Conservation (phyloP, 2,329 filamentous ascomycete species). For the Sarocladiaceae sp. region DNA sequence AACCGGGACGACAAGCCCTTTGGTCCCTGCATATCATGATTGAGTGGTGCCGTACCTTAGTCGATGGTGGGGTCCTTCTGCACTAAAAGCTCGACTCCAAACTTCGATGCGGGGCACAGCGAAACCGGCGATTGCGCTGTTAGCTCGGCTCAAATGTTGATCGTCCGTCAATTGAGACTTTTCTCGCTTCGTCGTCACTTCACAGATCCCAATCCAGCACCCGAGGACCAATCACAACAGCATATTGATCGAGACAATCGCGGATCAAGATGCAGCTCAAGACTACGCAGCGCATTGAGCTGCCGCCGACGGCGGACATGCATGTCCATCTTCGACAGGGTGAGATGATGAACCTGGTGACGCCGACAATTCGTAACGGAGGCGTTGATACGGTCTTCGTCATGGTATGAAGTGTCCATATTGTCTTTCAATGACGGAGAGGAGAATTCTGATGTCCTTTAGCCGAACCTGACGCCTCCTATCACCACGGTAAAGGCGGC, state of each 20-base stretch:
- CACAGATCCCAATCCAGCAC: background rate
- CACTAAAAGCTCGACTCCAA: conserved; percentile 6
- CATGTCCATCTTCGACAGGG: conserved; percentile 67
- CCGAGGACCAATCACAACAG: background rate
- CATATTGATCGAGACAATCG: background rate
- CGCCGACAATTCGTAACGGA: conserved; percentile 46
- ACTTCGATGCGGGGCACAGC: conserved; percentile 6
- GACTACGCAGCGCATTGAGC: conserved; percentile 35
- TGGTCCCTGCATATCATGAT: too few species aligned
- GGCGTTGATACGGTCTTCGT: conserved; percentile 60
- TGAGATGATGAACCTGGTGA: conserved; percentile 53
- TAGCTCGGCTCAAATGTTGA: too few species aligned
- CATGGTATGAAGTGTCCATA: conserved; percentile 19
- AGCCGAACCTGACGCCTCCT: conserved; percentile 20
- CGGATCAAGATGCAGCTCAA: conserved; percentile 29
- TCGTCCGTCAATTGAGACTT: background rate
- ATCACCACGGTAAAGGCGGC: conserved; percentile 11
- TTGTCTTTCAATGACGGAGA: conserved; percentile 10
- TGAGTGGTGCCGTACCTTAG: too few species aligned
- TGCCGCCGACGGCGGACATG: conserved; percentile 61
- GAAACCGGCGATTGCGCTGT: background rate
- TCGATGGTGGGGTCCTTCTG: too few species aligned
- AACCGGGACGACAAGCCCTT: too few species aligned
- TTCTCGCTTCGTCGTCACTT: background rate
- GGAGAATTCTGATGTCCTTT: conserved; percentile 13